Base-by-base conservation (phyloP, 2,329 filamentous ascomycete genomes). In the Monosporascus sp. region DNA sequence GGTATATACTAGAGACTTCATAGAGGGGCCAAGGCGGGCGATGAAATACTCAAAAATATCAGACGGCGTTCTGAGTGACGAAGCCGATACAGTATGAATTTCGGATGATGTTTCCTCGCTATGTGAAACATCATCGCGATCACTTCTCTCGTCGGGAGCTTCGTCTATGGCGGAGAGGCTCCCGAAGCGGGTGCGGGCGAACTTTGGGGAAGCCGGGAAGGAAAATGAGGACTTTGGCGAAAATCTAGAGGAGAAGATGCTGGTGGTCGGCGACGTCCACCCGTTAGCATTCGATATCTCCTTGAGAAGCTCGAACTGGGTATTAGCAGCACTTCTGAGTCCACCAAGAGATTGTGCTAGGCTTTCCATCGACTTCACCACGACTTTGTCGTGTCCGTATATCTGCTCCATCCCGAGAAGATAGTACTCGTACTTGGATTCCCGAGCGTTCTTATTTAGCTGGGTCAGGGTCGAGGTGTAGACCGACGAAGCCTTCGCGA, bases 1-100 rank as follows among this genome's bases (percentile, higher is more conserved):
- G 0, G 94, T 97, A 63, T 88, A 94, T 3, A 91, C 90, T n/a
- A 99, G 74, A 0, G 93, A 97, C 70, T 96, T 96, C 85, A 97
- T 96, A 0, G 93, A 94, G 1, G 94, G 94, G 0, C 94, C 94
- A 22, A 99, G 77, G 60, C 94, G 84, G 20, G 81, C 78, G 55
- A 99, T 96, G 69, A 97, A 99, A 5, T 92, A 79, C 11, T 91
- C 85, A 67, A 97, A 97, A 59, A 97, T 95, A 54, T 96, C 91
- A 0, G 88, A 84, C 0, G 92, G 85, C 2, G 83, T 80, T 38
- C 76, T 77, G 54, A 84, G 54, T 7, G 63, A 59, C 16, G 63
- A 80, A 24, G 59, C 47, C 50, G 63, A 48, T 24, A 65, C 46
- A 26, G 60, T 54, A 44, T 60, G 50, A 35, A 55, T 26, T 26